Base-by-base conservation (phyloP, 2,329 filamentous ascomycete species). In the Penicillium sp. region DNA sequence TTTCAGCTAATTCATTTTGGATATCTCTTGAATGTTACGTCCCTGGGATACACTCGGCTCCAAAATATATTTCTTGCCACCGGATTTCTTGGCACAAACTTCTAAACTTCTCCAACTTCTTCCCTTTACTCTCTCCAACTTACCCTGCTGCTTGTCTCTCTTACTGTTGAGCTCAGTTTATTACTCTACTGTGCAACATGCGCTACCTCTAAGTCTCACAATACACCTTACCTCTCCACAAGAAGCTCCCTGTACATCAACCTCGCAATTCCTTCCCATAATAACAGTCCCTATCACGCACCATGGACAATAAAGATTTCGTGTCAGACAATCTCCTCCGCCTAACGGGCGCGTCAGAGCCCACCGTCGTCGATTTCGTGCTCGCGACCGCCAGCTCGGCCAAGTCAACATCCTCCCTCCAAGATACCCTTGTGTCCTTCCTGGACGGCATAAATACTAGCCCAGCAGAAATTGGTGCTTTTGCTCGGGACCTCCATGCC, bases 301-400 rank as follows among this genome's bases (percentile, higher is more conserved):
- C 45, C 12, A 72, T 72, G 70, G 68, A 71, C 42, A 62, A 66
- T 51, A 64, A 64, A 46, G 68, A 64, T 13, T 72, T 72, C 49
- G 63, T 72, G n/a, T 77, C 75, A 45, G 75, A 78, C 60, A 72
- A 74, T 48, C 69, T 78, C 48, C 69, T 77, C 56, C 73, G 72
- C 50, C 69, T 80, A 44, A 75, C 77, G 33, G 77, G 77, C 54
- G 77, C 74, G 42, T 78, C 77, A 34, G 78, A 80, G 53, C 68
- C 74, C 32, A 79, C 78, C 45, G 70, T 78, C 43, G 66, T 80
- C 53, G 78, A 81, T 64, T 81, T 80, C 57, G 72, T 81, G 22
- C 71, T 78, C 48, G 75, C 76, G 38, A 78, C 77, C 15, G 77
- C 78, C 9, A 68, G 67, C 56, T 71, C 72, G 21, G 72, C 74